Base-by-base conservation (phyloP, 345 rosid species). In the Euphorbia peplus region DNA sequence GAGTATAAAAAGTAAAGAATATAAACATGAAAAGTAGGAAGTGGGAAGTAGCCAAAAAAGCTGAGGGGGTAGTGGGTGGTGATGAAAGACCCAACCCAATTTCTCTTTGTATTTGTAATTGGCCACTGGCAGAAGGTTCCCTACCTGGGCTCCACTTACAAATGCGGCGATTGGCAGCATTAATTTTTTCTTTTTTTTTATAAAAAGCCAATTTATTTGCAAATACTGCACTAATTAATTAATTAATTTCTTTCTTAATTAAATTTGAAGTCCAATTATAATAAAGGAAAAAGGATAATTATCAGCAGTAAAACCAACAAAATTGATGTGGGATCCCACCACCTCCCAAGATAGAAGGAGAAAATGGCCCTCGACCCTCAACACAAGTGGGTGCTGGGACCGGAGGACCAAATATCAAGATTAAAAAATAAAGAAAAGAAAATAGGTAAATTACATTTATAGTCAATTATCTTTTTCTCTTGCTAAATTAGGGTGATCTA, bases 101-200 rank as follows among this genome's bases (percentile, higher is more conserved):
- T 32, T 32, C 3, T 32, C n/a, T 32, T 32, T 32, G 6, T 73
- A 29, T 60, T 37, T 0, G 1, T 22, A 21, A 67, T 64, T 61
- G 65, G 68, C 16, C 4, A 18, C 5, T 47, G n/a, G 71, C 58
- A 64, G 73, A 79, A 76, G 67, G 80, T 77, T 67, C 69, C 16
- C 42, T 67, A 67, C 16, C 42, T 39, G 73, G 80, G 82, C 25
- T 42, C 82, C 79, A 70, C 60, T 3, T 4, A 14, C 63, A 76
- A 76, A 80, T 80, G 81, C 81, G 84, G 83, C 81, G 86, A 71
- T 75, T 59, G 81, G 79, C 81, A 68, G 71, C 76, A 48, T 69
- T 22, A 6, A 16, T 51, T 25, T 29, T 25, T 37, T 3, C 5
- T 22, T 32, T 60, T 4, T 3, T 21, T 0, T 19, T 21, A 19